A percentile compares a stretch with the other conserved stretches of the same genome.
phyloP scores from a whole-genome alignment of 805 yeast genomes.

The Trichomonascus vanleenenianus region DNA sequence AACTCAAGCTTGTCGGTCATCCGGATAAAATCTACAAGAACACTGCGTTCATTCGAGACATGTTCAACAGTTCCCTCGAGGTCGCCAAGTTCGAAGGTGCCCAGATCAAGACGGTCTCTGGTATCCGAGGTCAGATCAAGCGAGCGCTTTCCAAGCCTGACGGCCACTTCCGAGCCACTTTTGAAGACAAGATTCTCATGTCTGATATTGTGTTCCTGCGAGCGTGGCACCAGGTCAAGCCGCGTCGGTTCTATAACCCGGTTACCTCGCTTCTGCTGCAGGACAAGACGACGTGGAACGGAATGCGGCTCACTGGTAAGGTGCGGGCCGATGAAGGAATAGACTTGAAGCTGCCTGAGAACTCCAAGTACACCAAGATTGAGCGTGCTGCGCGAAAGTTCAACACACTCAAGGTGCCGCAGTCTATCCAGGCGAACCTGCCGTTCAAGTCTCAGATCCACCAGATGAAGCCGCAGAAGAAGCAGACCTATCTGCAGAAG shows the following conservation, averaged over 20 bases:
- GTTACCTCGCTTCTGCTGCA: conserved; percentile 79
- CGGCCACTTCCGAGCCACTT: conserved; percentile 92
- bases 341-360: conserved; percentile 51
- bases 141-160: conserved; percentile 91
- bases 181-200: conserved; percentile 89
- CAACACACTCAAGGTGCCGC: conserved; percentile 84
- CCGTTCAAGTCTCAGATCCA: conserved; percentile 92
- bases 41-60: conserved; percentile 94
- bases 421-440: conserved; percentile 58
- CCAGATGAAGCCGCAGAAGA: conserved; percentile 74
- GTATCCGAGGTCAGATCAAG: conserved; percentile 95
- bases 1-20: conserved; percentile 88
- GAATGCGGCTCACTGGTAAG: conserved; percentile 92
- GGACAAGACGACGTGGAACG: conserved; percentile 85
- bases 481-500: conserved; percentile 72
- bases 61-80: conserved; percentile 88
- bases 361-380: conserved; percentile 55
- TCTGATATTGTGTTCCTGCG: conserved; percentile 76
- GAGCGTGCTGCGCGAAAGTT: conserved; percentile 81
- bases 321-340: conserved; percentile 71
- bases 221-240: conserved; percentile 94
- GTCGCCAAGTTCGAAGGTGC: conserved; percentile 99
- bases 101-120: conserved; percentile 90
- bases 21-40: conserved; percentile 91
- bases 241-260: conserved; percentile 89